Conservation (phyloP, 2,329 filamentous ascomycete species). For the Incumbomyces delicatus region DNA sequence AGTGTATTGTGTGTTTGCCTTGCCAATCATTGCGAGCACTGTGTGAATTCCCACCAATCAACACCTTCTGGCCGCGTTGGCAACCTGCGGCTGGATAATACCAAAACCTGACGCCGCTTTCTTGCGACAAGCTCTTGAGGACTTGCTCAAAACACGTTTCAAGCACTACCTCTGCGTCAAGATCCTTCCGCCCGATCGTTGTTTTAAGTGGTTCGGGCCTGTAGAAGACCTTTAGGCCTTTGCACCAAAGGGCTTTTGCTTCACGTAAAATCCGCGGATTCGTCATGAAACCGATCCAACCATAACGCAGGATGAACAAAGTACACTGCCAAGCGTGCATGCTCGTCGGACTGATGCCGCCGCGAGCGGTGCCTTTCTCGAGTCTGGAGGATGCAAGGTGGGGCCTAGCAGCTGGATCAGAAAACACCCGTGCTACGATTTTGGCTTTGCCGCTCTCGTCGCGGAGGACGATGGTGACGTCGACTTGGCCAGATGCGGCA, state of each 20-base stretch:
- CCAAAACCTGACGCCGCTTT: not conserved
- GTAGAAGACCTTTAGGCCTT: slow-evolving; percentile 11
- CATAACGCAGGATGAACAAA: slow-evolving; percentile 11
- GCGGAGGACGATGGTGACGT: slow-evolving; percentile 13
- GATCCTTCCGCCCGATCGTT: slow-evolving; percentile 12
- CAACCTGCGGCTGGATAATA: slow-evolving; percentile 4
- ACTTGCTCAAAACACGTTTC: slow-evolving; percentile 9
- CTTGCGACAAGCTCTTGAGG: not conserved
- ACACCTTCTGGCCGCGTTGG: too few relatives aligned
- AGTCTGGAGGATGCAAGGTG: too few relatives aligned
- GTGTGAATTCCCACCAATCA: too few relatives aligned
- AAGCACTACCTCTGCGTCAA: slow-evolving; percentile 9
- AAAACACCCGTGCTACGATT: slow-evolving; percentile 13
- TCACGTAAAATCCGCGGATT: slow-evolving; percentile 13
- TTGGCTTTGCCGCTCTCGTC: slow-evolving; percentile 10
- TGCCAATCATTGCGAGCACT: not conserved
- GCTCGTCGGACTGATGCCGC: not conserved
- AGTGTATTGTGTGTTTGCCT: not conserved
- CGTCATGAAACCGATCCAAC: slow-evolving; percentile 16
- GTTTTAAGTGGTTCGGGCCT: slow-evolving; percentile 11
- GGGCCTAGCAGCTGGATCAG: too few relatives aligned
- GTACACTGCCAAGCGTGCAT: slow-evolving; percentile 4
- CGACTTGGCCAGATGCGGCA: slow-evolving; percentile 21
- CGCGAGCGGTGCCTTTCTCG: not conserved
- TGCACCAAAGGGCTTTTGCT: slow-evolving; percentile 11